Percentiles rank a stretch among this genome's conserved stretches.
These are phyloP conservation scores for Cardiosporidium cionae DNA, from an alignment of 169 alveolate species.

Conservation along the genomic window DNA sequence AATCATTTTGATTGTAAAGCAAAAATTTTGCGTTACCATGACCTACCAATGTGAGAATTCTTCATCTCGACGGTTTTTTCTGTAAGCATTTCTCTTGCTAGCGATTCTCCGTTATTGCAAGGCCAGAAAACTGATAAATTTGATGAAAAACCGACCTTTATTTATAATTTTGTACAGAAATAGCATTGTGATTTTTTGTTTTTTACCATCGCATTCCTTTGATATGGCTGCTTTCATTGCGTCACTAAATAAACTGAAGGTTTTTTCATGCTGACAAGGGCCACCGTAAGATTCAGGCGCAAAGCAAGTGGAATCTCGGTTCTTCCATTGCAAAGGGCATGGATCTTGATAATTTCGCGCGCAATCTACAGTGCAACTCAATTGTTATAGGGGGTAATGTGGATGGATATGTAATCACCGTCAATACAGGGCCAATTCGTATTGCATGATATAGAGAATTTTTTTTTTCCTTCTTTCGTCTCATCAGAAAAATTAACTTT, in stretches of 20 bases:
- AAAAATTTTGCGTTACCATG: not conserved
- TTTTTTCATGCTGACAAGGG: not conserved
- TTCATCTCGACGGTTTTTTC: not conserved
- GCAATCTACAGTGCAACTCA: not conserved
- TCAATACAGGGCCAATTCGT: not conserved
- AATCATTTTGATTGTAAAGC: not conserved
- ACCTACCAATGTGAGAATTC: not conserved
- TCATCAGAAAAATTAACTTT: not conserved
- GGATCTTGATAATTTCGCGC: not conserved
- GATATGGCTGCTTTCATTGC: not conserved
- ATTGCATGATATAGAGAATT: not conserved
- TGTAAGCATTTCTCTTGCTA: not conserved
- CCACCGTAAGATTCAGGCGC: not conserved
- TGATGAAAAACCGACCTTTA: too few relatives aligned
- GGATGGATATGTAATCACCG: not conserved
- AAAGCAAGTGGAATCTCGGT: not conserved
- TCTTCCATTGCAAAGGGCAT: not conserved
- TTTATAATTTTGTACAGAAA: not conserved
- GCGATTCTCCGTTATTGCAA: not conserved
- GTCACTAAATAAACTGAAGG: not conserved
- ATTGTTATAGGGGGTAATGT: not conserved
- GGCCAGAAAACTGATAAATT: not conserved
- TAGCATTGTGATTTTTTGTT: not conserved
- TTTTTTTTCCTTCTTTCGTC: not conserved
- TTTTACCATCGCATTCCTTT: not conserved